Evolutionary conservation across 306 rosid species (phyloP).

Genomic region (Inga leiocalycina): DNA sequence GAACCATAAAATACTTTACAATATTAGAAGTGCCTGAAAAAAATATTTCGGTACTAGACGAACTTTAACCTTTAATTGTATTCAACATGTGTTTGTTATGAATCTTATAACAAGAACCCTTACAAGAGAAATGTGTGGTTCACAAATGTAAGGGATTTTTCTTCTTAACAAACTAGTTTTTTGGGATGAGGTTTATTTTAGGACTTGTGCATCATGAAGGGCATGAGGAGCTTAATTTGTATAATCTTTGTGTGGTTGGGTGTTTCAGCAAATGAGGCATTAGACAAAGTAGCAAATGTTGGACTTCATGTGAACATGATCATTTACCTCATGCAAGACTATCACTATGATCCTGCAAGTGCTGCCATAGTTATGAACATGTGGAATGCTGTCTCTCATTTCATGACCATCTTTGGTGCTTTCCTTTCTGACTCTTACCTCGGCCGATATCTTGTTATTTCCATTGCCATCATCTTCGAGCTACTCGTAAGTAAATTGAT

Average conservation of each 20-base stretch:
- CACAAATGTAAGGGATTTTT: not conserved
- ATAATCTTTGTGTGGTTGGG: not conserved
- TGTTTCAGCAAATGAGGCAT: slow-evolving; percentile 71
- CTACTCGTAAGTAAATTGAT: slow-evolving; percentile 51
- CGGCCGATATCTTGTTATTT: slow-evolving; percentile 70
- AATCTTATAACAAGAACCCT: too few relatives aligned
- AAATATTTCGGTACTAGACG: too few relatives aligned
- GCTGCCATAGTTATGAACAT: slow-evolving; percentile 50
- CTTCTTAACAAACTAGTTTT: too few relatives aligned
- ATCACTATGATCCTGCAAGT: slow-evolving; percentile 49
- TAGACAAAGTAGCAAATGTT: slow-evolving; percentile 71
- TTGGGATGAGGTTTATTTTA: not conserved
- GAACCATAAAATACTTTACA: too few relatives aligned
- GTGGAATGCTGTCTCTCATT: slow-evolving; percentile 55
- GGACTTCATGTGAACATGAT: slow-evolving; percentile 79
- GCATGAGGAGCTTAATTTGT: not conserved
- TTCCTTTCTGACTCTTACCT: slow-evolving; percentile 74
- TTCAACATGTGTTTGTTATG: too few relatives aligned
- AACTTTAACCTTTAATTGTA: too few relatives aligned
- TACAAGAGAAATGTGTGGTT: not conserved
- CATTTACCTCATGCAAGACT: slow-evolving; percentile 49
- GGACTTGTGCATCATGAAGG: not conserved
- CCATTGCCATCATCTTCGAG: slow-evolving; percentile 47
- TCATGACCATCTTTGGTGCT: slow-evolving; percentile 69
- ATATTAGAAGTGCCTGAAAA: too few relatives aligned